Evolutionary conservation across 805 yeast genomes (phyloP).

Genomic region (Lipomyces starkeyi): DNA sequence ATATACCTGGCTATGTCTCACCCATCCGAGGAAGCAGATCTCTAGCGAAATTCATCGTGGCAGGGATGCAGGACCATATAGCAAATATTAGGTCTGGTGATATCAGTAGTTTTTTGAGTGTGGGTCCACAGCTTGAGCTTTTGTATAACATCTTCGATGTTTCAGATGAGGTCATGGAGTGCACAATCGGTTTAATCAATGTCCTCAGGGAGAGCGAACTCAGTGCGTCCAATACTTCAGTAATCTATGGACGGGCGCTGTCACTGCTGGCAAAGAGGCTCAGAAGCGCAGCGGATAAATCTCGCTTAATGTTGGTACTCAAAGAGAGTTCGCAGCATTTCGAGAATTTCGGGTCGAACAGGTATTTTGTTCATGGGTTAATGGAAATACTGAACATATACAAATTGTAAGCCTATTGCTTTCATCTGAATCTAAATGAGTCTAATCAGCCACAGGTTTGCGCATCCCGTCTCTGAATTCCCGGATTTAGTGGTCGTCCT

Average conservation of each 20-base stretch:
- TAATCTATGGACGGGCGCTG: slow-evolving; percentile 17
- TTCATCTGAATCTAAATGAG: not conserved
- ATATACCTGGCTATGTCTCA: not conserved
- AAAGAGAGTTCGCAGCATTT: not conserved
- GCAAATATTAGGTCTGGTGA: not conserved
- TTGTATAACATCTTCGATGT: slow-evolving; percentile 10
- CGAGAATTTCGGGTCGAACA: slow-evolving; percentile 8
- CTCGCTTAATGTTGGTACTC: not conserved
- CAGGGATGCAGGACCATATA: not conserved
- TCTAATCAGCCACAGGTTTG: not conserved
- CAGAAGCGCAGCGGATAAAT: not conserved
- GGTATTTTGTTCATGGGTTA: slow-evolving; percentile 5
- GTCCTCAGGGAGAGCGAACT: not conserved
- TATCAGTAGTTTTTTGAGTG: not conserved
- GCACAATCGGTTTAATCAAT: slow-evolving; percentile 5
- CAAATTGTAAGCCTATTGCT: not conserved
- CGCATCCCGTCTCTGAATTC: not conserved
- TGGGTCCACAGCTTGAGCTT: slow-evolving; percentile 20
- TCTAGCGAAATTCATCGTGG: slow-evolving; percentile 2
- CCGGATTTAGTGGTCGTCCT: not conserved
- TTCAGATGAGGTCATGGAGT: slow-evolving; percentile 2
- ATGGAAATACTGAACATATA: not conserved
- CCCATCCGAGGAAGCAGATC: slow-evolving; percentile 21
- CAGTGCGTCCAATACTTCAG: not conserved
- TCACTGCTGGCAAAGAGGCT: slow-evolving; percentile 14